Percentiles rank a stretch among this genome's conserved stretches.
These are phyloP conservation scores for Chytridium lagenaria DNA, from an alignment of 371 early-diverging fungal genomes.

Conservation along the genomic window DNA sequence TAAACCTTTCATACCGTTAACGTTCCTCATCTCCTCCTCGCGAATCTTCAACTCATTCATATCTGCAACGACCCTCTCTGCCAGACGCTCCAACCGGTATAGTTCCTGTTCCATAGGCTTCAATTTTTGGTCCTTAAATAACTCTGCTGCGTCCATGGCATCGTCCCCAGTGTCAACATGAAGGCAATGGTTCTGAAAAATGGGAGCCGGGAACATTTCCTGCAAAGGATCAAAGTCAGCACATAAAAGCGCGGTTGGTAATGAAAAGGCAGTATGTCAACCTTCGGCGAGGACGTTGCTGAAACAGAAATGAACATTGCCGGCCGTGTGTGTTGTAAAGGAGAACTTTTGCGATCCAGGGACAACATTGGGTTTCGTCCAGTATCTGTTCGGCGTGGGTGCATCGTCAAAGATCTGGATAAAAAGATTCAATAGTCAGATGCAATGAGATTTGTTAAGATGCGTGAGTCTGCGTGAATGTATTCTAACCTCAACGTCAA, in stretches of 20 bases:
- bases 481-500: conserved; percentile 77
- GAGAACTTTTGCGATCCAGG: conserved; percentile 54
- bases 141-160: conserved; percentile 72
- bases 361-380: conserved; percentile 35
- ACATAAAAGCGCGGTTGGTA: neutral
- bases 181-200: conserved; percentile 68
- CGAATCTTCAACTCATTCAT: conserved; percentile 80
- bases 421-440: neutral
- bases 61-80: conserved; percentile 77
- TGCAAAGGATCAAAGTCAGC: conserved; percentile 30
- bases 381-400: conserved; percentile 29
- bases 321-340: conserved; percentile 79
- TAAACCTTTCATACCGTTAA: conserved; percentile 92
- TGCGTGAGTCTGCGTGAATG: no score
- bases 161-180: conserved; percentile 88
- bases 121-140: conserved; percentile 77
- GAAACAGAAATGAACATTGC: conserved; percentile 87
- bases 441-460: no score
- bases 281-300: conserved; percentile 78
- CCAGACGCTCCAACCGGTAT: conserved; percentile 74
- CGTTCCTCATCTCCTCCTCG: conserved; percentile 82
- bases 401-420: conserved; percentile 40
- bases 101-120: conserved; percentile 90
- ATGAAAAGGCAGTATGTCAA: conserved; percentile 32
- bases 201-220: conserved; percentile 65